Base-by-base conservation (phyloP, 345 rosid genomes). In the Microcos paniculata region DNA sequence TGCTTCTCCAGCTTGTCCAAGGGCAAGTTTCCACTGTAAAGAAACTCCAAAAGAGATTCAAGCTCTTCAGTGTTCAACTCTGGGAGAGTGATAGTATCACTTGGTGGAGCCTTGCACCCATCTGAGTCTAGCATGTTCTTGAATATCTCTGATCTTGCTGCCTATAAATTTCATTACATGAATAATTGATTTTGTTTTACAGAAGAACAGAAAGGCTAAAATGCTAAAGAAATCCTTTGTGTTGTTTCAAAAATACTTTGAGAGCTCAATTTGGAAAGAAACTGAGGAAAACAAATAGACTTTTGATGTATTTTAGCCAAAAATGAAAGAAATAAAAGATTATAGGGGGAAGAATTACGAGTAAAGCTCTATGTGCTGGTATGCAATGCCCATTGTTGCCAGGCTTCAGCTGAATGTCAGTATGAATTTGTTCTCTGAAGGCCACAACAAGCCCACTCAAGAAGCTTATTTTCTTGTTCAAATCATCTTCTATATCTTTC, bases 31-130 rank as follows among this genome's bases (percentile, higher is more conserved):
- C 97, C 97, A 5, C 85, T 80, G 85, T 92, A 92, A 19, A 94
- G 90, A 77, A 94, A 92, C 74, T 94, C 93, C 58, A 92, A 65
- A 4, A 92, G 91, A 16, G 96, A 85, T 43, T 92, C 87, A 16
- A 95, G 84, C 82, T 88, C 89, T 26, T 88, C 88, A 24, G 43
- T 76, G 68, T 75, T 83, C 57, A 90, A 73, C 38, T 87, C 92
- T 0, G 88, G 79, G 10, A 88, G 72, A 26, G 82, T 76, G 21
- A 88, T 74, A 18, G 78, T 77, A 70, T 79, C 88, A 52, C 82
- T 79, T 64, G 84, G 80, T 4, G 88, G 82, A 28, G 90, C 81
- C 70, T 84, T 88, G 88, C 87, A 87, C 0, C 79, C 51, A 65
- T 85, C 90, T 8, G 88, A 76, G 65, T 88, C 92, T 6, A 90